phyloP scores from a whole-genome alignment of 1,139 yeast genomes.

The Petasospora rhodanensis region DNA sequence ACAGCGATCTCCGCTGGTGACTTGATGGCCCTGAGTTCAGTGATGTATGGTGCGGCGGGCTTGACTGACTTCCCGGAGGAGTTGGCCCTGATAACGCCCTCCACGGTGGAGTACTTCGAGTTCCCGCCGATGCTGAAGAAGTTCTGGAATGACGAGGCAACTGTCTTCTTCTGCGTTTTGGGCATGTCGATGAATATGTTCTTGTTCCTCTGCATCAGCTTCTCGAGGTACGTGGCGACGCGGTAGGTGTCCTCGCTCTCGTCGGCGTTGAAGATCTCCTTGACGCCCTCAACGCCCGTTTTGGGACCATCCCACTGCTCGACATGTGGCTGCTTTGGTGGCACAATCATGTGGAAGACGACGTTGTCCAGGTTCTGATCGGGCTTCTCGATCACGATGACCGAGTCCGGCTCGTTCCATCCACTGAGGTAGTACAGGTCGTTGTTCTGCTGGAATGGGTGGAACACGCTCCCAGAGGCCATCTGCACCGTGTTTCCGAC shows the following conservation, averaged over 20 bases:
- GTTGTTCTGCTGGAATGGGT: constrained; percentile 88
- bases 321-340: constrained; percentile 67
- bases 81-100: constrained; percentile 23
- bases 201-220: constrained; percentile 43
- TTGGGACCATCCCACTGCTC: constrained; percentile 96
- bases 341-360: constrained; percentile 75
- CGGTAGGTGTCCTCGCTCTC: constrained; percentile 49
- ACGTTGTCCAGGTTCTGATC: constrained; percentile 47
- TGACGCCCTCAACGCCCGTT: constrained; percentile 81
- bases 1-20: constrained; percentile 71
- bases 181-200: constrained; percentile 47
- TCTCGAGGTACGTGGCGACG: constrained; percentile 39
- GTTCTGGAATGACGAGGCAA: constrained; percentile 18
- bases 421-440: constrained; percentile 86
- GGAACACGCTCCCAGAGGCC: constrained; percentile 87
- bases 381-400: constrained; percentile 68
- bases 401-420: constrained; percentile 88
- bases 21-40: constrained; percentile 62
- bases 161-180: constrained; percentile 17
- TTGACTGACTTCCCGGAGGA: constrained; percentile 34
- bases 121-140: constrained; percentile 22
- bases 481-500: constrained; percentile 70
- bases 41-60: constrained; percentile 45
- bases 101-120: constrained; percentile 26
- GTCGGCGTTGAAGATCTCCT: constrained; percentile 85